Evolutionary conservation across 2,329 filamentous ascomycete species (phyloP), one percentile per base, ranked within the genome.

Genomic region (Cladosporium sp.): DNA sequence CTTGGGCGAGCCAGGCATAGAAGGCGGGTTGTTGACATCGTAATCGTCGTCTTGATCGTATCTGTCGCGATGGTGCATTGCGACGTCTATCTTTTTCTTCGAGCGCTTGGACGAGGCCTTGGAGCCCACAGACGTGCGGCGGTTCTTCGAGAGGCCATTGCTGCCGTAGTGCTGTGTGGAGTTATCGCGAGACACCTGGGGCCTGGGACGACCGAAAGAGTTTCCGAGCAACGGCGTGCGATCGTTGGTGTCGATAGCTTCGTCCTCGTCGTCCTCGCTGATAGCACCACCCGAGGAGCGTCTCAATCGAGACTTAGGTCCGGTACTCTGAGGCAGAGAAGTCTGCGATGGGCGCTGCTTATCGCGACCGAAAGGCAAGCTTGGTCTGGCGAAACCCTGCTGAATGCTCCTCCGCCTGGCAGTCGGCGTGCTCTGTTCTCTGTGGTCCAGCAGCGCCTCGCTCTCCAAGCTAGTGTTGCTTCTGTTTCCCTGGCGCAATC

Each of bases 391-490:
- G 14, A 74, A 74, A 32, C 73, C 69, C 39, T 78, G 71, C 64
- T 79, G 78, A 26, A 82, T 75, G 70, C 80, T 83, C 58, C 79
- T 75, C 21, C 81, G 76, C 60, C 82, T 77, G 8, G 78, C 72
- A 60, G 79, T 74, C 25, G 79, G 70, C 6, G 77, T 75, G 10
- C 74, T 69, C 54, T 82, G 79, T 48, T 82, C 81, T 30, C 92
- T 87, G 78, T 98, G 94, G 78, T 98, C 94, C 21, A 98, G 81
- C 70, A 98, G 81, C 8, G 87, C 89, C 75, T 96, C 90, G 76
- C 93, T 97, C 70, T 97, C 94, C 68, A 98, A 81, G 77, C 94
- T 98, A 0, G 91, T 93, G 72, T 85, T 89, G 79, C 94, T 98
- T 68, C 89, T 75, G 75, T 91, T 92, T 25, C 74, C 70, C 56